Evolutionary conservation across 2,329 filamentous ascomycete species (phyloP).

Genomic region (Immersiporthe knoxdaviesiana): DNA sequence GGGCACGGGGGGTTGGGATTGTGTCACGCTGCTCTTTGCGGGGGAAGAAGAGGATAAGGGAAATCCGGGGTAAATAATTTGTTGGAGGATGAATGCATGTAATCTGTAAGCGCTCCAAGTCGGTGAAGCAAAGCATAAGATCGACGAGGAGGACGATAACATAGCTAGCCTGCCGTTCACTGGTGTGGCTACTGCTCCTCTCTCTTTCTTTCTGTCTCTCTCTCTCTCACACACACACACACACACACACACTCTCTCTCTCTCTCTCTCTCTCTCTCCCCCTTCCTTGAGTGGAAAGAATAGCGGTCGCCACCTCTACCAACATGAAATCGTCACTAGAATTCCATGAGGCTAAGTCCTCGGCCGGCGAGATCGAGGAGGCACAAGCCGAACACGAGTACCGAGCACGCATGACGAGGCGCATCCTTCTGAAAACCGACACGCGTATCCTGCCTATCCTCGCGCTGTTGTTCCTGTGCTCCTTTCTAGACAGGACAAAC

Average conservation of each 20-base stretch:
- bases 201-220: not conserved
- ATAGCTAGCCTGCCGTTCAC: not conserved
- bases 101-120: not conserved
- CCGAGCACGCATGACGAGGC: constrained; percentile 32
- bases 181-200: not conserved
- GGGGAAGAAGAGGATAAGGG: not conserved
- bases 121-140: not conserved
- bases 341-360: constrained; percentile 29
- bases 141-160: not conserved
- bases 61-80: not conserved
- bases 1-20: not conserved
- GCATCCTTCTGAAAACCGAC: constrained; percentile 38
- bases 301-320: not conserved
- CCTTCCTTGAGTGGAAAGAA: no score
- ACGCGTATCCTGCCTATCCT: constrained; percentile 64
- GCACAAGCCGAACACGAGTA: constrained; percentile 25
- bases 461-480: constrained; percentile 67
- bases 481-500: constrained; percentile 70
- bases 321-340: constrained; percentile 20
- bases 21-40: not conserved
- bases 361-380: constrained; percentile 32
- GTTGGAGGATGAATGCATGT: not conserved
- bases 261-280: no score
- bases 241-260: no score
- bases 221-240: no score